Percentiles rank a stretch among this genome's conserved stretches.
Evolutionary conservation across 1,284 basidiomycete genomes (phyloP).

Genomic region (Pholiota adiposa): DNA sequence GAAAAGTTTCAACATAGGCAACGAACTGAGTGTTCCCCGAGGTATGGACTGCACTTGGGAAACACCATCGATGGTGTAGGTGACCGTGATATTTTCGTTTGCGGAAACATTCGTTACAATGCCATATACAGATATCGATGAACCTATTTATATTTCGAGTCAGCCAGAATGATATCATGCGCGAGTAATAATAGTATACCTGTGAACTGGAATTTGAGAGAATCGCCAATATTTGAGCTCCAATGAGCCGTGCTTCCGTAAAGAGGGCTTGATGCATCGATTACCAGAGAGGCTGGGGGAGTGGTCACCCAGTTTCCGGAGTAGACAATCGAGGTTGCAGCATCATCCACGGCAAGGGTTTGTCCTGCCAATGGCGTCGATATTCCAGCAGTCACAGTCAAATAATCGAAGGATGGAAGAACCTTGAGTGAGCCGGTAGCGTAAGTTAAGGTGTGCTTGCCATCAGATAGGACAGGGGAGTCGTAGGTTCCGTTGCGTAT

Average conservation of each 20-base stretch:
- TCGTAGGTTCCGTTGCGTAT: constrained; percentile 32
- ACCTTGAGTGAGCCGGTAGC: constrained; percentile 27
- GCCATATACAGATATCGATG: constrained; percentile 39
- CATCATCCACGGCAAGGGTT: constrained; percentile 42
- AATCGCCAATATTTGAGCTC: constrained; percentile 38
- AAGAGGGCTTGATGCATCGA: constrained; percentile 32
- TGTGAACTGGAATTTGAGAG: constrained; percentile 36
- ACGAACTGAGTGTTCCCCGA: constrained; percentile 28
- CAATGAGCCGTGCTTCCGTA: constrained; percentile 40
- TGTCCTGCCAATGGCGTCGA: constrained; percentile 36
- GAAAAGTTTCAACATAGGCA: constrained; percentile 41
- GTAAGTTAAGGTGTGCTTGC: constrained; percentile 39
- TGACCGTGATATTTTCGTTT: constrained; percentile 34
- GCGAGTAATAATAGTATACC: constrained; percentile 27
- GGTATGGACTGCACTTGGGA: constrained; percentile 28
- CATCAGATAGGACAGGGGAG: constrained; percentile 37
- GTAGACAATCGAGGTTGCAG: constrained; percentile 32
- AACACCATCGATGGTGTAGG: constrained; percentile 38
- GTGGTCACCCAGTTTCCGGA: constrained; percentile 36
- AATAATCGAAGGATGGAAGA: constrained; percentile 40
- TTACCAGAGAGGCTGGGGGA: constrained; percentile 20
- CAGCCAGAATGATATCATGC: constrained; percentile 9
- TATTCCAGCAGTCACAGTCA: constrained; percentile 38
- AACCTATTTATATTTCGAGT: constrained; percentile 30
- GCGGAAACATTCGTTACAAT: constrained; percentile 31